A percentile compares a stretch with the other conserved stretches of the same genome.
Conservation (phyloP, 2,329 filamentous ascomycete genomes). For the Stemphylium lycopersici region DNA sequence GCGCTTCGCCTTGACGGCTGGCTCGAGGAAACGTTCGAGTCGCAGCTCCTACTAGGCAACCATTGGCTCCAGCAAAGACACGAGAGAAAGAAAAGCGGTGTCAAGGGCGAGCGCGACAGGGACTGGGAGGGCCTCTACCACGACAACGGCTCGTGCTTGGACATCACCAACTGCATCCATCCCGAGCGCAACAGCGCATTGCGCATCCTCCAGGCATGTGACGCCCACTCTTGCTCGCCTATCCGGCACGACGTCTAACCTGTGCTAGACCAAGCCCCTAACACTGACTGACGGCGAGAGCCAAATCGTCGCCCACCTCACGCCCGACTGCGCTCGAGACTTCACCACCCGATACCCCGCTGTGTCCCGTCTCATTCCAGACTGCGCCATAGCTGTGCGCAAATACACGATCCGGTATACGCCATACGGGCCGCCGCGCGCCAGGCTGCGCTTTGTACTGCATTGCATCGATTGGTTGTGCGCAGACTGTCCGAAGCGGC, state of each 20-base stretch:
- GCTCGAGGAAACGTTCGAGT: constrained; percentile 31
- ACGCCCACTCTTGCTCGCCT: not conserved
- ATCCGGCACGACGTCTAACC: constrained; percentile 3
- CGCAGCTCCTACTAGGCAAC: constrained; percentile 28
- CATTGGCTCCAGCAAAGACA: constrained; percentile 29
- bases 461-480: constrained; percentile 25
- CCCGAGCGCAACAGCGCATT: constrained; percentile 17
- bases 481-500: not conserved
- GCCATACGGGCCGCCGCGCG: constrained; percentile 32
- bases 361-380: not conserved
- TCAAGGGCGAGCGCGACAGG: constrained; percentile 11
- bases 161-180: constrained; percentile 26
- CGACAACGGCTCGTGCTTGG: constrained; percentile 45
- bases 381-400: constrained; percentile 24
- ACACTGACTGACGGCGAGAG: constrained; percentile 38
- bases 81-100: constrained; percentile 8
- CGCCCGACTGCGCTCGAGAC: constrained; percentile 12
- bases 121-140: constrained; percentile 37
- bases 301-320: constrained; percentile 25
- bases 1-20: constrained; percentile 23
- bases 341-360: constrained; percentile 13
- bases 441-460: constrained; percentile 30
- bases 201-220: constrained; percentile 34
- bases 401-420: constrained; percentile 35
- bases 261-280: constrained; percentile 23